phyloP scores from a whole-genome alignment of 2,329 filamentous ascomycete genomes.

The Penicillium polonicum region DNA sequence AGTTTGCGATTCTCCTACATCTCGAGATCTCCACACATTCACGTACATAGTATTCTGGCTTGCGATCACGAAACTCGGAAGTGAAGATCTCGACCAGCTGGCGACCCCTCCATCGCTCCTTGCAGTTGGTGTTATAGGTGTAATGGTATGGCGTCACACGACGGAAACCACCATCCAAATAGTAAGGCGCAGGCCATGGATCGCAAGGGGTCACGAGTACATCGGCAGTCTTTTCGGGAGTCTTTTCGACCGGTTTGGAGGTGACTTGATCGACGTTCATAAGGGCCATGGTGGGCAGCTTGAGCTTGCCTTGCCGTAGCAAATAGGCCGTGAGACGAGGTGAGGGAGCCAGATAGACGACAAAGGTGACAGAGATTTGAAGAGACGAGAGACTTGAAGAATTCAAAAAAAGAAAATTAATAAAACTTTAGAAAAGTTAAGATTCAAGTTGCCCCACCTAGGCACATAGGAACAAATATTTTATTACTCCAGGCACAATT shows the following conservation, averaged over 20 bases:
- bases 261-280: constrained; percentile 33
- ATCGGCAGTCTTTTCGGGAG: constrained; percentile 29
- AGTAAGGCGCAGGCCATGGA: constrained; percentile 68
- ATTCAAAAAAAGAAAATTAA: neutral
- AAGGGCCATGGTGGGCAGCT: constrained; percentile 40
- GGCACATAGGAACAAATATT: neutral
- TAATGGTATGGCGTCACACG: constrained; percentile 50
- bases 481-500: neutral
- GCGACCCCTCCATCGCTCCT: constrained; percentile 85
- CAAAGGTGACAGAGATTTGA: neutral
- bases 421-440: neutral
- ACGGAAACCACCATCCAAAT: constrained; percentile 72
- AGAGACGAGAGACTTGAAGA: neutral
- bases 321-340: constrained; percentile 42
- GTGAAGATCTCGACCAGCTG: constrained; percentile 83
- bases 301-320: constrained; percentile 37
- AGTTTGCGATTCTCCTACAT: neutral
- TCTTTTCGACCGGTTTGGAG: constrained; percentile 26
- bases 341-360: constrained; percentile 37
- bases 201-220: constrained; percentile 36
- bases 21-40: constrained; percentile 38
- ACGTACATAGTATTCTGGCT: constrained; percentile 78
- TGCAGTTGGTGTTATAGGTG: constrained; percentile 48
- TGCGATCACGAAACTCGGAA: constrained; percentile 86
- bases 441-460: neutral